Percentiles rank a stretch among this genome's conserved stretches.
Evolutionary conservation across 2,329 filamentous ascomycete species (phyloP).

Genomic region (Diaporthe australafricana): DNA sequence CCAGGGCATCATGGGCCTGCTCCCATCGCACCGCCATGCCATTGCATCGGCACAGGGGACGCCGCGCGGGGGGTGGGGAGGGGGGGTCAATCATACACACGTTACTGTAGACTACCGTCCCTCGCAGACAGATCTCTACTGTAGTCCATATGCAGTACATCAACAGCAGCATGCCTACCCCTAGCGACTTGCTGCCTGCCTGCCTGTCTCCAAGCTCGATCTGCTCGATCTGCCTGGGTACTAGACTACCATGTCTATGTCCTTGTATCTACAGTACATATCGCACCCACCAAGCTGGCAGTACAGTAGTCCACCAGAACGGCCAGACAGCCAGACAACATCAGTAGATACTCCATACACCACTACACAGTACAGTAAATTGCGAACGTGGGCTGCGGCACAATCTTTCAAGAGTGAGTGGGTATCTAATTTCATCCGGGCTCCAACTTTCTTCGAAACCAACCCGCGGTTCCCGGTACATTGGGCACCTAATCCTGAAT

Average conservation of each 20-base stretch:
- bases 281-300: neutral
- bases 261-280: too few species aligned
- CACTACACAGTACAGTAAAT: neutral
- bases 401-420: slow-evolving; percentile 24
- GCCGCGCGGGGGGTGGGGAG: neutral
- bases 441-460: slow-evolving; percentile 17
- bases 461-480: slow-evolving; percentile 20
- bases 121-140: neutral
- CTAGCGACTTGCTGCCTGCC: too few species aligned
- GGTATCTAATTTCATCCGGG: slow-evolving; percentile 16
- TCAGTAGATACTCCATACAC: neutral
- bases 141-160: too few species aligned
- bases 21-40: slow-evolving; percentile 18
- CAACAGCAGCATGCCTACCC: neutral
- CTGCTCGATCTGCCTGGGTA: neutral
- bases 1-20: slow-evolving; percentile 31
- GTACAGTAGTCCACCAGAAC: neutral
- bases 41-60: too few species aligned
- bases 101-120: neutral
- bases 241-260: neutral
- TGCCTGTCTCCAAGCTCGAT: too few species aligned
- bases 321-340: neutral
- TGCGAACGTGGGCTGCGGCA: slow-evolving; percentile 7
- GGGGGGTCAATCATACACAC: neutral
- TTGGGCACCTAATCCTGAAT: slow-evolving; percentile 22